Percentiles rank a stretch among this genome's conserved stretches.
These are phyloP conservation scores for Neophaeococcomyces aloes DNA, from an alignment of 2,329 filamentous ascomycete genomes.

Conservation along the genomic window DNA sequence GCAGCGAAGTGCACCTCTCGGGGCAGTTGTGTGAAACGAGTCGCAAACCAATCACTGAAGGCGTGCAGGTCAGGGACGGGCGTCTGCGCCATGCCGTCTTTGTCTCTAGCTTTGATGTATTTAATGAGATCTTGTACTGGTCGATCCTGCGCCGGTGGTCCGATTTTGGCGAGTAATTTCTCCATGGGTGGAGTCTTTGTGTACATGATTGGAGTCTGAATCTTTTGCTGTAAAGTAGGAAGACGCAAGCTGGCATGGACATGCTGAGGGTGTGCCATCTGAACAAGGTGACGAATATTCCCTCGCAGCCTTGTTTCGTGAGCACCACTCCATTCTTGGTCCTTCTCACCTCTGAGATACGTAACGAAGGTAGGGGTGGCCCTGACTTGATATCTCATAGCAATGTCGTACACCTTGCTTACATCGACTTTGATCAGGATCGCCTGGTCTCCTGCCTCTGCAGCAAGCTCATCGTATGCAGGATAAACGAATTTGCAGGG, in stretches of 20 bases:
- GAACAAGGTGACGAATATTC: conserved; percentile 62
- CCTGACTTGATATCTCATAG: conserved; percentile 54
- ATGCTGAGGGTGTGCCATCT: conserved; percentile 66
- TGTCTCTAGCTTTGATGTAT: conserved; percentile 56
- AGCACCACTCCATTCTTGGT: conserved; percentile 72
- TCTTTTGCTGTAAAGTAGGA: conserved; percentile 55
- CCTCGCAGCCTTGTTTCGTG: conserved; percentile 56
- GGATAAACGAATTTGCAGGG: conserved; percentile 80
- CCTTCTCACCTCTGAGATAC: conserved; percentile 63
- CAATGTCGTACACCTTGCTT: conserved; percentile 51
- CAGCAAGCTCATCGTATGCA: conserved; percentile 67
- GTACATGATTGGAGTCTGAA: conserved; percentile 61
- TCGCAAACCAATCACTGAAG: conserved; percentile 53
- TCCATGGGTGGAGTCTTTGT: conserved; percentile 69
- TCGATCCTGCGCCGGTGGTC: conserved; percentile 46
- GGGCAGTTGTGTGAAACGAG: conserved; percentile 47
- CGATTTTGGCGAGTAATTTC: conserved; percentile 73
- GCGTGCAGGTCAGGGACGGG: conserved; percentile 59
- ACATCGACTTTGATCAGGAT: conserved; percentile 77
- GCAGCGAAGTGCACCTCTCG: conserved; percentile 63
- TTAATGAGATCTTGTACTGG: conserved; percentile 54
- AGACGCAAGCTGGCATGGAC: conserved; percentile 62
- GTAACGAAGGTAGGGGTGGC: conserved; percentile 85
- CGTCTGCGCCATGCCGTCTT: conserved; percentile 46
- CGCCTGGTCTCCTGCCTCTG: conserved; percentile 57